These are phyloP conservation scores for Tylopilus sp. DNA, from an alignment of 1,284 basidiomycete genomes.

Conservation along the genomic window DNA sequence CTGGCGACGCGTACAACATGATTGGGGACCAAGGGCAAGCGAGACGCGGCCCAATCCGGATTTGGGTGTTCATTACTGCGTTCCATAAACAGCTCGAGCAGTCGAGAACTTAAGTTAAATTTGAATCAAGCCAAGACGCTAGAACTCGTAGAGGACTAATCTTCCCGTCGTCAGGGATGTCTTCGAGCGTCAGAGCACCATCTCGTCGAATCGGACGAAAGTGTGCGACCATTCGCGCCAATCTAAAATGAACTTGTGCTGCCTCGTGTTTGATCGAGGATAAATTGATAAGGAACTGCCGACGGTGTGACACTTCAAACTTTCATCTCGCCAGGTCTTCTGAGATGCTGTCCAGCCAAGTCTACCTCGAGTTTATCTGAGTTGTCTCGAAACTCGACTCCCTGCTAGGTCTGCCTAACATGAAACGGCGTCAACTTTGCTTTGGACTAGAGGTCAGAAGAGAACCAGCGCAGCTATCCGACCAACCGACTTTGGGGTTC, in stretches of 20 bases:
- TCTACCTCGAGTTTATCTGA: neutral
- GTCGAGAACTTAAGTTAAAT: too few species aligned
- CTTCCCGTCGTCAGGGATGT: too few species aligned
- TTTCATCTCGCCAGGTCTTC: neutral
- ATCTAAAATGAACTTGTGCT: conserved; percentile 14
- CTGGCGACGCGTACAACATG: neutral
- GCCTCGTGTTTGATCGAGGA: conserved; percentile 25
- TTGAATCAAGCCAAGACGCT: too few species aligned
- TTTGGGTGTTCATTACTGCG: neutral
- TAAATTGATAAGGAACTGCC: conserved; percentile 1
- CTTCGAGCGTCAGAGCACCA: too few species aligned
- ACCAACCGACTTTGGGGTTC: conserved; percentile 11
- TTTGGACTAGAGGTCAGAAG: too few species aligned
- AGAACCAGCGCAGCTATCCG: conserved; percentile 3
- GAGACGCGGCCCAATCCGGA: too few species aligned
- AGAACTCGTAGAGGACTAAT: too few species aligned
- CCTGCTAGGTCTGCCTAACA: neutral
- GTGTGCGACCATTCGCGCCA: neutral
- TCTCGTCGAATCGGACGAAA: too few species aligned
- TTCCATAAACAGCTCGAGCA: neutral
- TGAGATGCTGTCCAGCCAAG: neutral
- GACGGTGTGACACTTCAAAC: conserved; percentile 1
- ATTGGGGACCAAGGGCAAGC: neutral
- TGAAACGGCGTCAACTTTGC: too few species aligned
- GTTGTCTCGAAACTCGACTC: neutral